A percentile compares a stretch with the other conserved stretches of the same genome.
Conservation (phyloP, 192 early-diverging fungal genomes). For the Coemansia sp. region DNA sequence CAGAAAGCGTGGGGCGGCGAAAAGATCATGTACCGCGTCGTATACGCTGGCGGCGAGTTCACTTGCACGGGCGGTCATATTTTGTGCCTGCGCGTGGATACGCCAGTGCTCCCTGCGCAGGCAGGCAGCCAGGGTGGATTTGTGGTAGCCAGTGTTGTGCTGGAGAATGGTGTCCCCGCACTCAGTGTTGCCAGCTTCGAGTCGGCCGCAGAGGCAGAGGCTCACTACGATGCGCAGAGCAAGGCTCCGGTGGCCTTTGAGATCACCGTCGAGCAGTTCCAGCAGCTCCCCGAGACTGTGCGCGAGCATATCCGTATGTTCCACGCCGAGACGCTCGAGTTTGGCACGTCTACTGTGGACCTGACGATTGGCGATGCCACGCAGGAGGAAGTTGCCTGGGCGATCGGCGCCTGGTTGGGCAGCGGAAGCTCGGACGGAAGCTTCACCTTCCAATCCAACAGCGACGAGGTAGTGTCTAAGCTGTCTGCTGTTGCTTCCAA, state of each 20-base stretch:
- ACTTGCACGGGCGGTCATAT: conserved; percentile 43
- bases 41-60: conserved; percentile 13
- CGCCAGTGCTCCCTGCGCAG: conserved; percentile 2
- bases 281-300: conserved; percentile 10
- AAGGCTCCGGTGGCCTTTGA: conserved; percentile 23
- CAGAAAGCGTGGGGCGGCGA: conserved; percentile 19
- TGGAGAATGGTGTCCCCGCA: conserved; percentile 6
- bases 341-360: conserved; percentile 16
- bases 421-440: background rate
- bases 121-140: background rate
- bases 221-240: conserved; percentile 11
- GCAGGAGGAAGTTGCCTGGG: conserved; percentile 40
- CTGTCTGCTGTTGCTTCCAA: conserved; percentile 17
- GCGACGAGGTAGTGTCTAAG: conserved; percentile 10
- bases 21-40: conserved; percentile 32
- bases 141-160: conserved; percentile 7
- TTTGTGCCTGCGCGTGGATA: conserved; percentile 34
- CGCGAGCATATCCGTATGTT: conserved; percentile 28
- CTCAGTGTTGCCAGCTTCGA: conserved; percentile 1
- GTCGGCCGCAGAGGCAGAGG: conserved; percentile 11
- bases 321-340: conserved; percentile 16
- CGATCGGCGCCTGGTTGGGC: conserved; percentile 26
- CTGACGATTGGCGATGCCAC: conserved; percentile 22
- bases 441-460: conserved; percentile 1
- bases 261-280: conserved; percentile 38